phyloP scores from a whole-genome alignment of 2,329 filamentous ascomycete species.

The Apiospora aurea region DNA sequence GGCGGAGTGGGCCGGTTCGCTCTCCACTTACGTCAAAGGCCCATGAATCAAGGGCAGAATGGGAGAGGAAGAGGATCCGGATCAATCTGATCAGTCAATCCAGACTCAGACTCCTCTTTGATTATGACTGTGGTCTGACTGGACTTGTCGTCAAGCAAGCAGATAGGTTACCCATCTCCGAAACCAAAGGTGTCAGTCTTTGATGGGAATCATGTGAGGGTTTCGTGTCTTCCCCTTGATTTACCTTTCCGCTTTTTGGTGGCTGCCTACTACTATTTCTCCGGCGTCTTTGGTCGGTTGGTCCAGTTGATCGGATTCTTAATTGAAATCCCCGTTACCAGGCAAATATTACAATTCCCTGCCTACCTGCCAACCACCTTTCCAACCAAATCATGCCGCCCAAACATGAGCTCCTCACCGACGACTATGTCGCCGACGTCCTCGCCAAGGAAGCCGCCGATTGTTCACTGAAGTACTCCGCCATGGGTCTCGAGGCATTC shows the following conservation, averaged over 20 bases:
- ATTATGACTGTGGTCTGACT: background rate
- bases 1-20: background rate
- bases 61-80: background rate
- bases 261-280: background rate
- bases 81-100: background rate
- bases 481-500: slow-evolving; percentile 75
- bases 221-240: background rate
- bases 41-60: background rate
- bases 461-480: slow-evolving; percentile 75
- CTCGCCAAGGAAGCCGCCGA: slow-evolving; percentile 81
- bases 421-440: slow-evolving; percentile 82
- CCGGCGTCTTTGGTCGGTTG: background rate
- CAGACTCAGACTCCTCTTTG: background rate
- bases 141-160: background rate
- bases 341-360: background rate
- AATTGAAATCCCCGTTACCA: background rate
- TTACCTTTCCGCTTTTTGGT: slow-evolving; percentile 7
- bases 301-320: background rate
- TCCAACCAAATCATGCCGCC: slow-evolving; percentile 35
- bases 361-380: slow-evolving; percentile 29
- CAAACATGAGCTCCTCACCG: slow-evolving; percentile 60
- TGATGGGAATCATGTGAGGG: background rate
- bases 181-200: background rate
- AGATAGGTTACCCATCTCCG: background rate
- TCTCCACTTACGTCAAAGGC: slow-evolving; percentile 7